Evolutionary conservation across 257 asterid genomes (phyloP), one percentile per base, ranked within the genome.

Genomic region (Gentiana macrophylla): DNA sequence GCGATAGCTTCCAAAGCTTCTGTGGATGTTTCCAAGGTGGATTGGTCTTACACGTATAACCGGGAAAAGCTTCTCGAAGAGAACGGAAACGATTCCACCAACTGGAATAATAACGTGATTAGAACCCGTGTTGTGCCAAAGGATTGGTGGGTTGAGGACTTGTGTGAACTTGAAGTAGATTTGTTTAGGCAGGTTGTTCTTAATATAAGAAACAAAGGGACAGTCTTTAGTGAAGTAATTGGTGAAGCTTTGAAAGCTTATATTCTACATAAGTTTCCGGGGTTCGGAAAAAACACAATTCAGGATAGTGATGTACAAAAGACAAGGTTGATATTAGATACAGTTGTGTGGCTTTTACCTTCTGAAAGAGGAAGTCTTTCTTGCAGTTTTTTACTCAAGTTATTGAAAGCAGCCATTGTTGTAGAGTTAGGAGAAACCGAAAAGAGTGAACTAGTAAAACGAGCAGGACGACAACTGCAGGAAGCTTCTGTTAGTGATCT

Each of bases 61-160:
- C 80, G 93, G 8, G 80, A 75, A 65, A 91, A 84, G 84, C 69
- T 79, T n/a, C 57, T 71, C 0, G 98, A 82, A 62, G 98, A 91
- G 59, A 84, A 70, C 9, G 91, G 83, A 66, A 70, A 72, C 9
- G 93, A 86, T 55, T 74, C 81, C 36, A 61, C 81, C 36, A 61
- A 65, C 73, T 73, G 80, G 86, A 80, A 79, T 15, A 76, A 84
- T 33, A 24, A 24, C 24, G 9, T 11, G 9, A 65, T 91, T 41
- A 71, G 92, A 66, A 81, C 55, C 65, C 74, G 95, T 52, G 50
- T 15, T 52, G 84, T 87, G 10, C 98, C 98, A 0, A 70, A 65
- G 52, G 97, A 91, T 75, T 92, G 98, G 98, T 92, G 96, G 97
- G 97, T 81, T 8, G 98, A 92, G 79, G 97, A 92, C 64, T 65